Conservation (phyloP, 2,329 filamentous ascomycete genomes). For the Ceratocystis colombiana region DNA sequence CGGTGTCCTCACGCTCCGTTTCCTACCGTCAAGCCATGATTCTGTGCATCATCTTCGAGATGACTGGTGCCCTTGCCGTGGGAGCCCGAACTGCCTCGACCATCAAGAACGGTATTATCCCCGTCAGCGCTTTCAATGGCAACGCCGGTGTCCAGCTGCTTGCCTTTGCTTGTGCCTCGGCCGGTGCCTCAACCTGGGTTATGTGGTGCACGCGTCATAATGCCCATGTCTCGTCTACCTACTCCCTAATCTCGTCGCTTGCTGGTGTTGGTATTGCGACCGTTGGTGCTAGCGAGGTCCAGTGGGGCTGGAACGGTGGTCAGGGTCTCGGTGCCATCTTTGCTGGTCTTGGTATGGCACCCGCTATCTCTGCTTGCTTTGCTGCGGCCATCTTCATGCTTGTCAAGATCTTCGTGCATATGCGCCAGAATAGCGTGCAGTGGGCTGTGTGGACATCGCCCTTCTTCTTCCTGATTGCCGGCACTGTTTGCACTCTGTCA, state of each 20-base stretch:
- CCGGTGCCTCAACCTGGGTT: slow-evolving; percentile 59
- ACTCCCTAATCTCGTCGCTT: slow-evolving; percentile 59
- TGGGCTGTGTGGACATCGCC: slow-evolving; percentile 66
- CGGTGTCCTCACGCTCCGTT: slow-evolving; percentile 68
- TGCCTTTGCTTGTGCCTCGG: slow-evolving; percentile 54
- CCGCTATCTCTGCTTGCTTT: slow-evolving; percentile 54
- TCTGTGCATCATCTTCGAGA: slow-evolving; percentile 56
- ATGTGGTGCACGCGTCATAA: slow-evolving; percentile 71
- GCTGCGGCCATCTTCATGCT: slow-evolving; percentile 59
- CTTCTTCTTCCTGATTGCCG: slow-evolving; percentile 67
- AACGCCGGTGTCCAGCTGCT: slow-evolving; percentile 59
- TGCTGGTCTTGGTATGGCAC: slow-evolving; percentile 61
- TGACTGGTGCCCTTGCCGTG: slow-evolving; percentile 56
- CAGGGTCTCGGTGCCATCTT: slow-evolving; percentile 64
- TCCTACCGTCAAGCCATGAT: slow-evolving; percentile 60
- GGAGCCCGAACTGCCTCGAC: slow-evolving; percentile 62
- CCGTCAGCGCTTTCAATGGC: slow-evolving; percentile 45
- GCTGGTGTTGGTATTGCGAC: slow-evolving; percentile 60
- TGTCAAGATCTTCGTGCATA: slow-evolving; percentile 60
- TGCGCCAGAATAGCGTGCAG: slow-evolving; percentile 58
- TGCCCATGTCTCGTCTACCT: slow-evolving; percentile 62
- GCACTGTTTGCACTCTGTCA: slow-evolving; percentile 62
- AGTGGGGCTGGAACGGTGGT: slow-evolving; percentile 61
- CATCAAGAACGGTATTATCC: slow-evolving; percentile 71
- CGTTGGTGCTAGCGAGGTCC: slow-evolving; percentile 49